Conservation (phyloP, 139 green algal genomes). For the Monoraphidium neglectum region DNA sequence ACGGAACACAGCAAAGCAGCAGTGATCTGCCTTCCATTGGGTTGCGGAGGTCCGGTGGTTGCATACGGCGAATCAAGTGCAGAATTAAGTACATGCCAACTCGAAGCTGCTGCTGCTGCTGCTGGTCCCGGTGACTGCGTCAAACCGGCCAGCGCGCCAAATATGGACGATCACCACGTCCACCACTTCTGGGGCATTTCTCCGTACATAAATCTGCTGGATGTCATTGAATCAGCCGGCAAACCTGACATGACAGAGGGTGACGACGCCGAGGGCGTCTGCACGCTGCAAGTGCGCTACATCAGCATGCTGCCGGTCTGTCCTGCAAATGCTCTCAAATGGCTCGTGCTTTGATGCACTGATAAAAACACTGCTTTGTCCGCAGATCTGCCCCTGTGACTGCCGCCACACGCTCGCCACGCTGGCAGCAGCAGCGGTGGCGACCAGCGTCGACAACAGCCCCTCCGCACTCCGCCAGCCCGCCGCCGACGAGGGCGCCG, state of each 20-base stretch:
- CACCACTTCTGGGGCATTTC: constrained; percentile 70
- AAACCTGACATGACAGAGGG: background rate
- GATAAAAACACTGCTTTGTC: no score
- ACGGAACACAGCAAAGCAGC: no score
- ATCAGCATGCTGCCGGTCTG: background rate
- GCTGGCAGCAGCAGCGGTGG: constrained; percentile 1
- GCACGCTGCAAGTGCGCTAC: background rate
- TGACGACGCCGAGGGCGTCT: background rate
- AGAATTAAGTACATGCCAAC: no score
- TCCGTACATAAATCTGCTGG: constrained; percentile 35
- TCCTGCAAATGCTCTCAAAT: no score
- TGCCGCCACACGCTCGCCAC: constrained; percentile 64
- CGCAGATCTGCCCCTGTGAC: constrained; percentile 60
- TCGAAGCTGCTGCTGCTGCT: no score
- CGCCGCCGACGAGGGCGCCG: background rate
- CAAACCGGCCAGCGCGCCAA: background rate
- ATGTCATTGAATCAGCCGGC: background rate
- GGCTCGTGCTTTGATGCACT: background rate
- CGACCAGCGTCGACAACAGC: background rate
- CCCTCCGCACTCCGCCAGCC: constrained; percentile 10
- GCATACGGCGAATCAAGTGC: no score
- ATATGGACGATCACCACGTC: constrained; percentile 66
- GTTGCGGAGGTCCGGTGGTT: no score
- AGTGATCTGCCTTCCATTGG: no score
- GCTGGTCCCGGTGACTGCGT: no score